phyloP scores from a whole-genome alignment of 2,329 filamentous ascomycete genomes.

The Claviceps maximensis region DNA sequence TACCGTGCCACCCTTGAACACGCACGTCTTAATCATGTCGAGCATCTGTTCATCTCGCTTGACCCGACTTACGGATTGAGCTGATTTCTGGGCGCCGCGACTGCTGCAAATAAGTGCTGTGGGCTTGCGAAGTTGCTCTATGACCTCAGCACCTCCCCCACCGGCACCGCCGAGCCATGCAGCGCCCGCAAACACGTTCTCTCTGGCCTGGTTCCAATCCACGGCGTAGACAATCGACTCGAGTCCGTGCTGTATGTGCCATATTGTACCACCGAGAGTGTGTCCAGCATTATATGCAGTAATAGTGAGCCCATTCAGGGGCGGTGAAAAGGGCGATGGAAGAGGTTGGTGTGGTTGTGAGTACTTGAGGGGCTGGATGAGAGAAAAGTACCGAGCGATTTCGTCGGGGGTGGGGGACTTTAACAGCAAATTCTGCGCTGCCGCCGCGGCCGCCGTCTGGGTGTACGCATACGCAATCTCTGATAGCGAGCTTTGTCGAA shows the following conservation, averaged over 20 bases:
- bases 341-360: conserved; percentile 89
- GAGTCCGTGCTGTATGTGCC: conserved; percentile 93
- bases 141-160: conserved; percentile 73
- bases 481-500: conserved; percentile 59
- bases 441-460: conserved; percentile 31
- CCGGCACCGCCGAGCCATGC: conserved; percentile 82
- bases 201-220: conserved; percentile 95
- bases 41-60: conserved; percentile 79
- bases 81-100: conserved; percentile 58
- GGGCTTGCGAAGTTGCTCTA: conserved; percentile 84
- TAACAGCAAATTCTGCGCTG: conserved; percentile 42
- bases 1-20: conserved; percentile 75
- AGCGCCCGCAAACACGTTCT: conserved; percentile 86
- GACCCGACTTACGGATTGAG: conserved; percentile 57
- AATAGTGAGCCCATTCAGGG: conserved; percentile 80
- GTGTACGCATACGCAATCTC: conserved; percentile 44
- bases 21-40: conserved; percentile 65
- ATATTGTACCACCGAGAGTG: conserved; percentile 92
- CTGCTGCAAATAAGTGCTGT: conserved; percentile 90
- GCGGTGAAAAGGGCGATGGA: conserved; percentile 74
- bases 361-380: conserved; percentile 88
- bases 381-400: conserved; percentile 81
- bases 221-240: conserved; percentile 97
- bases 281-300: conserved; percentile 96
- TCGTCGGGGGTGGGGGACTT: conserved; percentile 72